These are phyloP conservation scores for Colletotrichum tamarilloi DNA, from an alignment of 2,329 filamentous ascomycete genomes.

Conservation along the genomic window DNA sequence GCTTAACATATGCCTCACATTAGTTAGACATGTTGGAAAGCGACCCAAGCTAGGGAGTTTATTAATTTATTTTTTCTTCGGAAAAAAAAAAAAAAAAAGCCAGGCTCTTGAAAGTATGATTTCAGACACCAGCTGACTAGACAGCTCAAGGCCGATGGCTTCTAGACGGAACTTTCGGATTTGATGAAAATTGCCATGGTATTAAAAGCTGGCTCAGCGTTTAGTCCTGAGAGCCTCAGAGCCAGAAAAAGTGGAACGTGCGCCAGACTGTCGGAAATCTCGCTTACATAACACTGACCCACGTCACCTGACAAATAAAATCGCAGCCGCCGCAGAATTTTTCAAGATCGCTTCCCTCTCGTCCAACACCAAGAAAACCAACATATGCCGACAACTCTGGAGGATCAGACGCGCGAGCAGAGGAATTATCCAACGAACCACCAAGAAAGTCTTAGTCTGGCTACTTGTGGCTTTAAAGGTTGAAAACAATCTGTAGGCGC, in stretches of 20 bases:
- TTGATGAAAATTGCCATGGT: too few relatives aligned
- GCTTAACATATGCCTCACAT: too few relatives aligned
- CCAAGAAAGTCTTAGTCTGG: background rate
- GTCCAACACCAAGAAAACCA: background rate
- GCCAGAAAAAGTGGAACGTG: background rate
- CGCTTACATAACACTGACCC: conserved; percentile 19
- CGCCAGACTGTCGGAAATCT: background rate
- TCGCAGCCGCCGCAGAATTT: background rate
- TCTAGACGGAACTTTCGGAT: too few relatives aligned
- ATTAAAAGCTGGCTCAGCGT: background rate
- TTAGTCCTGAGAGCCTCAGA: background rate
- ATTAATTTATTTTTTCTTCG: too few relatives aligned
- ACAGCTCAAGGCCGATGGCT: too few relatives aligned
- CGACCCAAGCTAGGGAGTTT: too few relatives aligned
- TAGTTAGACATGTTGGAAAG: too few relatives aligned
- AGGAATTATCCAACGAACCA: background rate
- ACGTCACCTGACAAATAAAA: conserved; percentile 13
- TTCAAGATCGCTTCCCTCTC: background rate
- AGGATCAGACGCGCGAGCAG: background rate
- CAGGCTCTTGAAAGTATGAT: too few relatives aligned
- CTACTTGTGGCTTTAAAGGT: background rate
- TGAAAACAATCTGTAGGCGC: background rate
- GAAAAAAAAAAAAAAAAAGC: too few relatives aligned
- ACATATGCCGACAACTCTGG: background rate
- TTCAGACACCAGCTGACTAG: too few relatives aligned